Evolutionary conservation across 2,329 filamentous ascomycete genomes (phyloP), one percentile per base, ranked within the genome.

Genomic region (Albophoma yamanashiensis): DNA sequence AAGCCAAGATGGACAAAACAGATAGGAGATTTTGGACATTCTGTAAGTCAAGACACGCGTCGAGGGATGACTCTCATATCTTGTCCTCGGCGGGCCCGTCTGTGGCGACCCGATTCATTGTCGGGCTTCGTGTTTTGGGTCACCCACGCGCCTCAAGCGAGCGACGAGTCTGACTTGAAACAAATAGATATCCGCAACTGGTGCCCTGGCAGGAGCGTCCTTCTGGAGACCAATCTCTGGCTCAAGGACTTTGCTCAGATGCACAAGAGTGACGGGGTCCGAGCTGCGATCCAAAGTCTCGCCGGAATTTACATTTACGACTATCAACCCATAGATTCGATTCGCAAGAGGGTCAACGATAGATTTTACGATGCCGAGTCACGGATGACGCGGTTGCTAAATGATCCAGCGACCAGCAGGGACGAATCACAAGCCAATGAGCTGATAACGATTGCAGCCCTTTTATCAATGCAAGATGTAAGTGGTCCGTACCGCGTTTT

Each of bases 241-340:
- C 63, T 76, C 20, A 69, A 67, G 12, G 73, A 77, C 50, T 74
- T 77, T 56, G 73, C 73, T 6, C 67, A 69, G n/a, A 74, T 76
- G 72, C 70, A 73, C 27, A 67, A 70, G 31, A 69, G 67, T 34
- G 61, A 65, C 17, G 73, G 73, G 25, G 71, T 77, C 11, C 64
- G 68, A 4, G 66, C 69, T 34, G 75, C 75, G 7, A 75, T 77
- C n/a, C 71, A 75, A 52, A 74, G 74, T 27, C 66, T 77, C 2
- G 73, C 74, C 3, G 74, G 74, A 1, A 70, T 75, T 1, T 77
- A 77, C 38, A 72, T 77, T 7, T 74, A 75, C 59, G 75, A 77
- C 59, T 77, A 76, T 40, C 60, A 70, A 20, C 74, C 73, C 1
- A 64, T 69, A 36, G 68, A 73, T 11, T 61, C 62, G 6, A 64